Evolutionary conservation across 805 yeast genomes (phyloP), one percentile per base, ranked within the genome.

Genomic region (Monosporozyma aerobia): DNA sequence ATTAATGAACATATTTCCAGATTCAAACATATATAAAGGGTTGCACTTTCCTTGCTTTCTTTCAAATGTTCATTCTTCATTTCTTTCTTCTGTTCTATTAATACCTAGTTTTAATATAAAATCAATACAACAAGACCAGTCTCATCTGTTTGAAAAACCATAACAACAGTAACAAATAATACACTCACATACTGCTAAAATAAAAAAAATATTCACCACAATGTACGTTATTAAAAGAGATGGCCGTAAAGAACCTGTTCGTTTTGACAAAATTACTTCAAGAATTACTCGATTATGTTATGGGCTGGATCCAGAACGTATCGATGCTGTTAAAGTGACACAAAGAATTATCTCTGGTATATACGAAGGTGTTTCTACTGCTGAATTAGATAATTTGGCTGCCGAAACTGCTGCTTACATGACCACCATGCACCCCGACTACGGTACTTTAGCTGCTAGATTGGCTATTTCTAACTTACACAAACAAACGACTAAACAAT

Each of bases 381-480:
- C 81, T 53, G 96, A 90, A 69, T 73, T 85, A 52, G 87, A 81
- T 58, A 79, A 81, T 60, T 72, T 83, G 47, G 89, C 97, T 44
- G 97, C 97, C 44, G 98, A 92, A 72, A 88, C 96, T 35, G 92
- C 96, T 50, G 97, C 97, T 44, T 85, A 84, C 62, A 85, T 92
- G 95, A 88, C 97, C 53, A 90, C 97, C 14, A 80, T 86, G 56
- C 98, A 92, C 69, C 97, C 97, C n/a, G 97, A 92, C 72, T 90
- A 92, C 63, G 95, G 97, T 33, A 81, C 82, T 44, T 77, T 90
- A 60, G 97, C 97, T 51, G 97, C 97, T 25, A 82, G 98, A 71
- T 82, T 92, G 54, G 97, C 97, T 29, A 83, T 92, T 47, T 85
- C 95, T 45, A 87, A 88, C 69, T 76, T 92, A 64, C 97, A 92